phyloP scores from a whole-genome alignment of 331 rosid genomes.

The Erythrophleum ivorense region DNA sequence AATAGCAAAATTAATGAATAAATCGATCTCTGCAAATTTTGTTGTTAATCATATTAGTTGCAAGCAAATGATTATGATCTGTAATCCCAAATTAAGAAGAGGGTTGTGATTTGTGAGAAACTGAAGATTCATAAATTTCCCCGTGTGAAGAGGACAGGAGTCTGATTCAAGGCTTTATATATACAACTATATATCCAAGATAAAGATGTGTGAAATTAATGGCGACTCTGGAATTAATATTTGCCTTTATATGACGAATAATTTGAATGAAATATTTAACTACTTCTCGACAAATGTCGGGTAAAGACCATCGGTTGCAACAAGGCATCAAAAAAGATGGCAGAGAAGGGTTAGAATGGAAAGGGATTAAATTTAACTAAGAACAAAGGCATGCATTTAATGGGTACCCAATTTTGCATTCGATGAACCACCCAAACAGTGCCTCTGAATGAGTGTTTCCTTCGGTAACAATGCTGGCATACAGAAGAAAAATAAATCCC shows the following conservation, averaged over 20 bases:
- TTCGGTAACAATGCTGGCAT: constrained; percentile 28
- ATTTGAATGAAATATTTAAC: constrained; percentile 46
- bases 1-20: neutral
- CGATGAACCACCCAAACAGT: constrained; percentile 37
- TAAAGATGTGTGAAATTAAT: neutral
- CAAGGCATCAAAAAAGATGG: constrained; percentile 25
- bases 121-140: neutral
- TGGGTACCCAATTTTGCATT: constrained; percentile 28
- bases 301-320: constrained; percentile 37
- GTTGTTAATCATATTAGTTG: neutral
- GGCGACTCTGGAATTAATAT: constrained; percentile 2
- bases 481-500: constrained; percentile 10
- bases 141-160: constrained; percentile 34
- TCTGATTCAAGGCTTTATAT: constrained; percentile 36
- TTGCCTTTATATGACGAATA: constrained; percentile 45
- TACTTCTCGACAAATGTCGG: constrained; percentile 48
- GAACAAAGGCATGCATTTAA: constrained; percentile 29
- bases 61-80: neutral
- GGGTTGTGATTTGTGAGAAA: neutral
- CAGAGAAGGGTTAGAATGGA: constrained; percentile 21
- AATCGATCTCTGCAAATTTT: neutral
- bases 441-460: constrained; percentile 40
- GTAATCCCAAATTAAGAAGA: neutral
- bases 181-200: neutral
- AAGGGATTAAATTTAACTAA: neutral